Percentiles rank a stretch among this genome's conserved stretches.
Conservation (phyloP, 2,329 filamentous ascomycete genomes). For the Aspergillus sp. region DNA sequence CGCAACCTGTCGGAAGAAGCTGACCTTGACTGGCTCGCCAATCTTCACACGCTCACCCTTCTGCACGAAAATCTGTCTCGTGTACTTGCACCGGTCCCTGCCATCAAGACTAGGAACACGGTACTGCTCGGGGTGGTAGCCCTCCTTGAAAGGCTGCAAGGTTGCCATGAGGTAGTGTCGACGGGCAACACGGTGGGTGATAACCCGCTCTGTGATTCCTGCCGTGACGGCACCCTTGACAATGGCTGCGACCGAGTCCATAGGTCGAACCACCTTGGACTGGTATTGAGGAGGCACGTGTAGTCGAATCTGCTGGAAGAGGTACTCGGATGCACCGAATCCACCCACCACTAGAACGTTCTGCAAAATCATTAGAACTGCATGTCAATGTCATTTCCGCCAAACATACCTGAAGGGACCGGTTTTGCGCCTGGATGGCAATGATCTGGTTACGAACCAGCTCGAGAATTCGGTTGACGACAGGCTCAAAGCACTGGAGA, state of each 20-base stretch:
- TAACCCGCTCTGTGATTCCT: slow-evolving; percentile 92
- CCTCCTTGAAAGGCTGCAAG: slow-evolving; percentile 96
- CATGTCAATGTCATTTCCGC: too few species aligned
- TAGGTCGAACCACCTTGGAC: slow-evolving; percentile 93
- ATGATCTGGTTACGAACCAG: slow-evolving; percentile 98
- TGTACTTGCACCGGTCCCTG: slow-evolving; percentile 98
- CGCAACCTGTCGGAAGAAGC: slow-evolving; percentile 96
- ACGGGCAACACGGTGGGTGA: slow-evolving; percentile 94
- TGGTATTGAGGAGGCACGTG: slow-evolving; percentile 98
- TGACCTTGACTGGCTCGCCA: slow-evolving; percentile 97
- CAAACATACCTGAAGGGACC: slow-evolving; percentile 66
- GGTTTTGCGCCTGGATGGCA: slow-evolving; percentile 95
- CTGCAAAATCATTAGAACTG: slow-evolving; percentile 26
- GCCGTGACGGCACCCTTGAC: slow-evolving; percentile 98
- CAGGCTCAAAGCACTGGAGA: slow-evolving; percentile 96
- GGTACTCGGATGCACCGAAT: slow-evolving; percentile 96
- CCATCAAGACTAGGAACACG: slow-evolving; percentile 94
- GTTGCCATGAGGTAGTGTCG: slow-evolving; percentile 99
- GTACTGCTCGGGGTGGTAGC: slow-evolving; percentile 96
- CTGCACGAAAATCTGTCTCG: slow-evolving; percentile 95
- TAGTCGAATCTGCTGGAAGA: slow-evolving; percentile 99
- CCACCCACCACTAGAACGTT: slow-evolving; percentile 97
- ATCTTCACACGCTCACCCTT: slow-evolving; percentile 99
- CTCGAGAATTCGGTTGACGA: slow-evolving; percentile 94
- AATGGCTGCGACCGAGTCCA: slow-evolving; percentile 98